phyloP scores from a whole-genome alignment of 2,329 filamentous ascomycete species.

The Hypoxylon sp. region DNA sequence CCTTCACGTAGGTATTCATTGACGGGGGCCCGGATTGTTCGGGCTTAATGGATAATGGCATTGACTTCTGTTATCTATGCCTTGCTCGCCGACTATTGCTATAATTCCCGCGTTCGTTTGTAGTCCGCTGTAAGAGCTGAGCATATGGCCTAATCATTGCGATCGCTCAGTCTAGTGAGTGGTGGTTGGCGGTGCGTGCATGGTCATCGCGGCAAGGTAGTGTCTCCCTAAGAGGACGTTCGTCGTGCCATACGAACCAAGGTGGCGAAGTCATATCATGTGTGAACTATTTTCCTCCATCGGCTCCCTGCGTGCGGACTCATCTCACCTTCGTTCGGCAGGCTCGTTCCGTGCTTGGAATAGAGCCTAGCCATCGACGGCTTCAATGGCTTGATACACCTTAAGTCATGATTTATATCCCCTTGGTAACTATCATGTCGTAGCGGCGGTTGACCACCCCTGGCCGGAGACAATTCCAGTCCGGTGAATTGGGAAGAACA shows the following conservation, averaged over 20 bases:
- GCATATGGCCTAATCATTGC: constrained; percentile 29
- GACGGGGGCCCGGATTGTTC: constrained; percentile 15
- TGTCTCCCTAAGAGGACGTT: constrained; percentile 8
- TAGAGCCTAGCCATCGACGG: constrained; percentile 17
- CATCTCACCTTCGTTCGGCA: constrained; percentile 27
- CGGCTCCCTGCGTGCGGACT: not conserved
- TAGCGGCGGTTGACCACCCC: constrained; percentile 15
- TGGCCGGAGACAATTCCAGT: constrained; percentile 20
- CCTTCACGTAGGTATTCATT: constrained; percentile 13
- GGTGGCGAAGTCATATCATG: constrained; percentile 15
- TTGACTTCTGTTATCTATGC: constrained; percentile 12
- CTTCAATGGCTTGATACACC: constrained; percentile 23
- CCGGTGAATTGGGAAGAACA: constrained; percentile 28
- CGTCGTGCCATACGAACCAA: constrained; percentile 19
- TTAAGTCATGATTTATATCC: constrained; percentile 24
- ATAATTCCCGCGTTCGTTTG: constrained; percentile 14
- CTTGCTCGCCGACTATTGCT: constrained; percentile 36
- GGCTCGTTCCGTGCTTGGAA: constrained; percentile 26
- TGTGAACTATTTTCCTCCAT: constrained; percentile 14
- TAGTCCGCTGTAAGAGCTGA: constrained; percentile 15
- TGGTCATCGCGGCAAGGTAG: constrained; percentile 11
- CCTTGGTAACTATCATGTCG: constrained; percentile 11
- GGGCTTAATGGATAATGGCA: constrained; percentile 19
- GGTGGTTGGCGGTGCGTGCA: constrained; percentile 25
- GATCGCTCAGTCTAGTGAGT: constrained; percentile 24